Evolutionary conservation across 148 eudicot species (phyloP), one percentile per base, ranked within the genome.

Genomic region (Amaranthus palmeri): DNA sequence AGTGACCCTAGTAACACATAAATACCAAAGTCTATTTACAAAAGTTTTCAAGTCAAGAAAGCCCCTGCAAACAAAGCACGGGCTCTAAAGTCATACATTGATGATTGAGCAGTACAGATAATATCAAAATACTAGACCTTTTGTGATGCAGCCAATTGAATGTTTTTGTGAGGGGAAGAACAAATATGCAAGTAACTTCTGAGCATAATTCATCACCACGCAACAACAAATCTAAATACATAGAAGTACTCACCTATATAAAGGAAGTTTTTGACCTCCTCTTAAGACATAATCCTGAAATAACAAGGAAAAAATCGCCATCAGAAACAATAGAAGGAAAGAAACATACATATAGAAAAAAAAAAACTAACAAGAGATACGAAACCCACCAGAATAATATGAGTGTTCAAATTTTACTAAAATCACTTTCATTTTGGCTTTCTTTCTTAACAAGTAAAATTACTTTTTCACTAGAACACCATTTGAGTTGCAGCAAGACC

Each of bases 181-280:
- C 45, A 7, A 14, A 40, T 7, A 61, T 4, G 15, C 42, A 52
- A 11, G 7, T 36, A 44, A 36, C 46, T 60, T 56, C 42, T 41
- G 42, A 8, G 46, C 25, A 72, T 14, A 67, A 18, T 56, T n/a
- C 2, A 49, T 41, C 15, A 67, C 36, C 65, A 74, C 41, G 44
- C 65, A 74, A 67, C 11, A 45, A 54, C 2, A 49, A 18, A 53
- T 15, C 36, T 53, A 14, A 64, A 14, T 8, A 69, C 17, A 43
- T 4, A 69, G 52, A 60, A 69, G 68, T 25, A 42, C 46, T 74
- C 79, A 91, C 98, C 98, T 91, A 85, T 95, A 95, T 62, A 95
- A 83, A 66, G 97, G 97, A 78, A 89, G 76, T 62, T 72, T 86
- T 42, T 87, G 86, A 70, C 96, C 93, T 74, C 98, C 98, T 83